Percentiles rank a stretch among this genome's conserved stretches.
phyloP scores from a whole-genome alignment of 2,329 filamentous ascomycete species.

The Aspergillus proliferans region DNA sequence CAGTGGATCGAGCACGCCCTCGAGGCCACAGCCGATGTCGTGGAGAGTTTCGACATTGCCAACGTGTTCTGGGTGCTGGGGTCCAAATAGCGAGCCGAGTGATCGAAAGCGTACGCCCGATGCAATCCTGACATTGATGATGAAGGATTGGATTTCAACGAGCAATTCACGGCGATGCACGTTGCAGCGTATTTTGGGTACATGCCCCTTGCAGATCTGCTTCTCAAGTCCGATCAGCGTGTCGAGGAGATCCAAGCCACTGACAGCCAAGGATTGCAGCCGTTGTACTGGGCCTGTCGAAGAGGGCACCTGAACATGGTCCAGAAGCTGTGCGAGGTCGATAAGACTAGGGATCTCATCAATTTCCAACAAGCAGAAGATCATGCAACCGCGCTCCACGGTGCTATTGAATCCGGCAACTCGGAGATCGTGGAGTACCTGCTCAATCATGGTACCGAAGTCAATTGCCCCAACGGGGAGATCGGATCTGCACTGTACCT shows the following conservation, averaged over 20 bases:
- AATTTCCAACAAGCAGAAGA: background rate
- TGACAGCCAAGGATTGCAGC: background rate
- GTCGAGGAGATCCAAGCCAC: background rate
- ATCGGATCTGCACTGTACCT: background rate
- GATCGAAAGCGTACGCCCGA: background rate
- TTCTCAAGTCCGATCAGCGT: background rate
- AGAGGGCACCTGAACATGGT: background rate
- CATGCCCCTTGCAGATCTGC: background rate
- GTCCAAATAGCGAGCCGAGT: background rate
- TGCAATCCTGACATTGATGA: background rate
- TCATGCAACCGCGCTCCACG: background rate
- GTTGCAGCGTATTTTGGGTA: background rate
- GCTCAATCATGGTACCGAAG: background rate
- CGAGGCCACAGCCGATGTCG: background rate
- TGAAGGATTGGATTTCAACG: background rate
- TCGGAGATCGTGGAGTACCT: background rate
- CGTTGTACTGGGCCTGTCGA: background rate
- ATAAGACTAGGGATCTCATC: background rate
- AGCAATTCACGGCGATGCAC: background rate
- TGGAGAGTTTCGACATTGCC: background rate
- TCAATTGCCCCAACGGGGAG: background rate
- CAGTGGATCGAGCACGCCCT: background rate
- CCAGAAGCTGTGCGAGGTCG: background rate
- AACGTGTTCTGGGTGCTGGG: background rate
- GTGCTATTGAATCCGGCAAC: background rate